These are phyloP conservation scores for Umbilicaria muhlenbergii DNA, from an alignment of 495 filamentous ascomycete species.

Conservation along the genomic window DNA sequence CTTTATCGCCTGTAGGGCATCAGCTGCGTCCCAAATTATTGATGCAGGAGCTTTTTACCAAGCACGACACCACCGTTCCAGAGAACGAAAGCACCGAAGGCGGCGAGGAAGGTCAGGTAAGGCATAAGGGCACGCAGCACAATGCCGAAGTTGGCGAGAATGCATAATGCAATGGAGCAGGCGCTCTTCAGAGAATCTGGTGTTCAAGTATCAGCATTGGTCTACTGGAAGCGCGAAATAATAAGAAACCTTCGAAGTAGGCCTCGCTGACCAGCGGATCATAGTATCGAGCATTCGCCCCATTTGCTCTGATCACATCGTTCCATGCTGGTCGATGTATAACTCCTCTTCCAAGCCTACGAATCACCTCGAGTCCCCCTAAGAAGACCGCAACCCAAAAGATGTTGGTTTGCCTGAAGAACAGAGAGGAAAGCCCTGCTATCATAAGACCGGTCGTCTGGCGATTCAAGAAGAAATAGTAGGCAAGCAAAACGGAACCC, in stretches of 20 bases:
- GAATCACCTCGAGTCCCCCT: slow-evolving; percentile 55
- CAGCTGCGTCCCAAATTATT: slow-evolving; percentile 4
- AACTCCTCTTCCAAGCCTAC: slow-evolving; percentile 12
- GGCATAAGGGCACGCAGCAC: slow-evolving; percentile 40
- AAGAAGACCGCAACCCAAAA: slow-evolving; percentile 88
- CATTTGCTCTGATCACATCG: slow-evolving; percentile 9
- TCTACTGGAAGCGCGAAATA: not conserved
- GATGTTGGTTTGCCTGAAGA: slow-evolving; percentile 87
- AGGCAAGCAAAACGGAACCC: slow-evolving; percentile 47
- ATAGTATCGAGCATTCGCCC: slow-evolving; percentile 30
- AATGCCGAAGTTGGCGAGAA: slow-evolving; percentile 32
- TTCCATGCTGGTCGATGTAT: not conserved
- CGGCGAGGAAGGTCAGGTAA: slow-evolving; percentile 46
- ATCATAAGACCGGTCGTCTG: slow-evolving; percentile 11
- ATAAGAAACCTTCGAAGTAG: slow-evolving; percentile 35
- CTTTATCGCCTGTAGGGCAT: slow-evolving; percentile 56
- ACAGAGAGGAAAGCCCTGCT: slow-evolving; percentile 42
- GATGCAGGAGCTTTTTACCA: slow-evolving; percentile 30
- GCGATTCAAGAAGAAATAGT: slow-evolving; percentile 41
- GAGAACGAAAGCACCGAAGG: slow-evolving; percentile 59
- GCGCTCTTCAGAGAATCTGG: slow-evolving; percentile 44
- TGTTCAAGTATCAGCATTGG: slow-evolving; percentile 12
- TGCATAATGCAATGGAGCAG: slow-evolving; percentile 42
- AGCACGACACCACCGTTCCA: slow-evolving; percentile 90
- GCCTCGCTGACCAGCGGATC: slow-evolving; percentile 44